Evolutionary conservation across 768 basidiomycete species (phyloP).

Genomic region (Suillus clintonianus): DNA sequence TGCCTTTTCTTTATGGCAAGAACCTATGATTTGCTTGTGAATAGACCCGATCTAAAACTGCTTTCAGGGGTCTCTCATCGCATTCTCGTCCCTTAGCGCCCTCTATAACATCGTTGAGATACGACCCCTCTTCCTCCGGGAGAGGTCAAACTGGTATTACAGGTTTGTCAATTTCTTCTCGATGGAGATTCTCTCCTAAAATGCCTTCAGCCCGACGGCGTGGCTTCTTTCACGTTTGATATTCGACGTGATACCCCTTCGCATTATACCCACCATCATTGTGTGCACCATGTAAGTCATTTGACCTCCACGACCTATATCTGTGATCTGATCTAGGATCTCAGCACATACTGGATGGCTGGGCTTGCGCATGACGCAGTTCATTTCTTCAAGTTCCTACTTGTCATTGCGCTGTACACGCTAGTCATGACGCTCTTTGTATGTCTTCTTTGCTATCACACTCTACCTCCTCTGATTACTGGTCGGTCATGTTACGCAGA

Average conservation of each 20-base stretch:
- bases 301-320: neutral
- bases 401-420: constrained; percentile 84
- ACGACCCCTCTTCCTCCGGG: constrained; percentile 85
- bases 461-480: neutral
- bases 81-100: constrained; percentile 89
- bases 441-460: constrained; percentile 28
- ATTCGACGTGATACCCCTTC: constrained; percentile 88
- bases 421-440: constrained; percentile 87
- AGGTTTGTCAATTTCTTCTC: constrained; percentile 46
- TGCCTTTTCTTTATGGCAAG: constrained; percentile 89
- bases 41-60: constrained; percentile 9
- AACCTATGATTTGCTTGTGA: neutral
- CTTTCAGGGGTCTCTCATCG: constrained; percentile 78
- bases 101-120: constrained; percentile 85
- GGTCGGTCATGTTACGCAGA: constrained; percentile 43
- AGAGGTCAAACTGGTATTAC: constrained; percentile 84
- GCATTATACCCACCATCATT: constrained; percentile 86
- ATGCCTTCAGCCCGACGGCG: constrained; percentile 65
- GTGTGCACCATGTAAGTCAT: constrained; percentile 75
- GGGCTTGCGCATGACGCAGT: constrained; percentile 77
- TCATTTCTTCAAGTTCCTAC: constrained; percentile 92
- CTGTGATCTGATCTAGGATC: constrained; percentile 8
- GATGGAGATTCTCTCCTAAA: neutral
- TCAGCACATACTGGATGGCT: constrained; percentile 93
- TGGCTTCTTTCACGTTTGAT: constrained; percentile 89